Base-by-base conservation (phyloP, 352 stramenopile genomes). In the Phytophthora tubulina region DNA sequence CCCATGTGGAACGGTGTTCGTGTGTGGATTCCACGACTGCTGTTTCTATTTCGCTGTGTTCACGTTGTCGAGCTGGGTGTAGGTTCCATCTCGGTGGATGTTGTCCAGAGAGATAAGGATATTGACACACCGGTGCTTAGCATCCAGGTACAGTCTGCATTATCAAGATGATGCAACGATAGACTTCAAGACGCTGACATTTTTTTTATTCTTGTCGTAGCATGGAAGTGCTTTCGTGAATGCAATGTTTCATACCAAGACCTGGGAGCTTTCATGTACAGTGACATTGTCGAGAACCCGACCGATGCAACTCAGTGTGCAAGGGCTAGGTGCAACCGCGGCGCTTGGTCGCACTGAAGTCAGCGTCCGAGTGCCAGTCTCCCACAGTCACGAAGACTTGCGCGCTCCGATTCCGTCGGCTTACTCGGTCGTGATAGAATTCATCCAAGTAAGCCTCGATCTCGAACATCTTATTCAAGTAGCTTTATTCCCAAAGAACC, bases 21-120 rank as follows among this genome's bases (percentile, higher is more conserved):
- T 17, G 41, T 35, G 46, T 90, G 80, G 78, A 75, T 86, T 31
- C 80, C 82, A 38, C 78, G 73, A 11, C 32, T 88, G 9, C 41
- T 57, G 11, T 77, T 81, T 15, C 6, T 84, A 0, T 89, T 63
- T 46, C 70, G 75, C 41, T 70, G 85, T 38, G 32, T 76, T 11
- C 80, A 88, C 42, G 46, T 71, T 15, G 44, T 90, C 8, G 42
- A 72, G n/a, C 4, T 90, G 8, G 63, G 48, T n/a, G 44, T 84
- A 0, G 54, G 15, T 4, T 74, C 65, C 15, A 65, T 90, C 2
- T 54, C 67, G 2, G 59, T 90, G 21, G 76, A 88, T 17, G 60
- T 91, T 27, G 61, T 82, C 1, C 17, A 58, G 9, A 60, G 69
- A 53, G 63, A 70, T 3, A 36, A 51, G 2, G 41, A 71, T 8